phyloP scores from a whole-genome alignment of 2,329 filamentous ascomycete species.

The Diaporthe sp. region DNA sequence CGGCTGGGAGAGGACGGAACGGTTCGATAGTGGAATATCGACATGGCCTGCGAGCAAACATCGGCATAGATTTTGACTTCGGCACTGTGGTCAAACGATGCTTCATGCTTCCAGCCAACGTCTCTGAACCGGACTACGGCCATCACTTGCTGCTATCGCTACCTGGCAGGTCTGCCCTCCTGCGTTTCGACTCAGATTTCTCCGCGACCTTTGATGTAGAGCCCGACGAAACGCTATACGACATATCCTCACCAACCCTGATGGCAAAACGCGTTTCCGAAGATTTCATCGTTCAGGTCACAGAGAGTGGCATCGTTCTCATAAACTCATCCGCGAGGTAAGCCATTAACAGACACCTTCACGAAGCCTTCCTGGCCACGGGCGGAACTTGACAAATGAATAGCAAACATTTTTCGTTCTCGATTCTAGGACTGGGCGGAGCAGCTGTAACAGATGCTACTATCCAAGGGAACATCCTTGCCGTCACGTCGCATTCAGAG shows the following conservation, averaged over 20 bases:
- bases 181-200: constrained; percentile 64
- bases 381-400: not conserved
- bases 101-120: constrained; percentile 62
- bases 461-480: constrained; percentile 53
- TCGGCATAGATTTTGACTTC: constrained; percentile 69
- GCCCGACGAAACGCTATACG: constrained; percentile 59
- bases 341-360: constrained; percentile 38
- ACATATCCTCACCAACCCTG: constrained; percentile 66
- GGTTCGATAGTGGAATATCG: constrained; percentile 78
- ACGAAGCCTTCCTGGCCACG: too few species aligned
- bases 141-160: constrained; percentile 62
- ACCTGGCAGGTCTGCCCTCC: constrained; percentile 60
- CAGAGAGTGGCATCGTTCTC: constrained; percentile 60
- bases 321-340: constrained; percentile 53
- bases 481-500: constrained; percentile 56
- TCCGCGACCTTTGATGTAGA: constrained; percentile 58
- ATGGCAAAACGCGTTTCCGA: constrained; percentile 54
- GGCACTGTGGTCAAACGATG: constrained; percentile 61
- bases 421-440: constrained; percentile 42
- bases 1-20: constrained; percentile 71
- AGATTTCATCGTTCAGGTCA: constrained; percentile 65
- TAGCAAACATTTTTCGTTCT: constrained; percentile 31
- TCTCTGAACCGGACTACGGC: constrained; percentile 43
- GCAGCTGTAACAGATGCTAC: constrained; percentile 57
- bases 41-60: constrained; percentile 76